Conservation (phyloP, 192 early-diverging fungal species). For the Coemansia aciculifera region DNA sequence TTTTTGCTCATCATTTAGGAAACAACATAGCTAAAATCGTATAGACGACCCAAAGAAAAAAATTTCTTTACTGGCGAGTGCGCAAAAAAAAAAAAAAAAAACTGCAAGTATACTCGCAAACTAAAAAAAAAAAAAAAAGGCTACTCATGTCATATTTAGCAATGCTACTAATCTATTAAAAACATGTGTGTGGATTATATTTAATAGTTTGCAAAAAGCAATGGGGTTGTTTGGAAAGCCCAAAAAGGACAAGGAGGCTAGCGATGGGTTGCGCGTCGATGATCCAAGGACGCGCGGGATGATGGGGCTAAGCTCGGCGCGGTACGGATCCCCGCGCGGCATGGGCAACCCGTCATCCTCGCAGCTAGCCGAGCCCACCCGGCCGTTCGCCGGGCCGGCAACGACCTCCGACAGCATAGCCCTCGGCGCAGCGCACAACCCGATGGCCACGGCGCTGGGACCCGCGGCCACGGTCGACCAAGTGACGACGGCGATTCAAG, state of each 20-base stretch:
- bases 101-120: neutral
- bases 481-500: slow-evolving; percentile 20
- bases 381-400: neutral
- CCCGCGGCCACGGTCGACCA: slow-evolving; percentile 26
- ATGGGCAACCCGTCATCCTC: neutral
- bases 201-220: neutral
- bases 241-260: slow-evolving; percentile 23
- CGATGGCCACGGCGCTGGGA: neutral
- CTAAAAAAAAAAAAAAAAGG: neutral
- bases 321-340: neutral
- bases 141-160: neutral
- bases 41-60: neutral
- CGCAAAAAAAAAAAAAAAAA: neutral
- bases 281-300: neutral
- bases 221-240: slow-evolving; percentile 44
- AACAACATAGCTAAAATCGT: neutral
- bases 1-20: neutral
- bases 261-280: neutral
- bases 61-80: neutral
- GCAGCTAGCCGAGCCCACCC: neutral
- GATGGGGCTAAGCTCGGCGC: neutral
- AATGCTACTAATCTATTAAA: neutral
- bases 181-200: neutral
- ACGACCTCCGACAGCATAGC: neutral
- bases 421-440: neutral